A percentile compares a stretch with the other conserved stretches of the same genome.
These are phyloP conservation scores for Pseudohalonectria lignicola DNA, from an alignment of 2,329 filamentous ascomycete genomes.

Conservation along the genomic window DNA sequence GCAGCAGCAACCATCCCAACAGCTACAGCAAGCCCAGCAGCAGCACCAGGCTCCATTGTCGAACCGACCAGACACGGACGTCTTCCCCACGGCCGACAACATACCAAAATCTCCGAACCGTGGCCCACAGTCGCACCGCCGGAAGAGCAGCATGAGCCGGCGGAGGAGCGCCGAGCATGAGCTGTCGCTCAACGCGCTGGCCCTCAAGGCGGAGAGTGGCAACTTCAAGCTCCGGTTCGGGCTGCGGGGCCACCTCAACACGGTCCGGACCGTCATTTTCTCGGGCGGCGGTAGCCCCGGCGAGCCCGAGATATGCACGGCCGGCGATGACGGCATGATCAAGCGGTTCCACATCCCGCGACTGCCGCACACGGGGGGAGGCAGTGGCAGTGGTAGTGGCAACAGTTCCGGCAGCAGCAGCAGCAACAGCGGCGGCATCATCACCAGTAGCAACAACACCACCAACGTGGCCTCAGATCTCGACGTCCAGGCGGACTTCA, in stretches of 20 bases:
- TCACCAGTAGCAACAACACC: too few relatives aligned
- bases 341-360: conserved; percentile 95
- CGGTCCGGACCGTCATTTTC: conserved; percentile 90
- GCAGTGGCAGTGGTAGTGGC: too few relatives aligned
- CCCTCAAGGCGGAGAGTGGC: conserved; percentile 54
- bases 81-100: conserved; percentile 74
- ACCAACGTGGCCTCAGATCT: conserved; percentile 56
- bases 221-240: conserved; percentile 92
- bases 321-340: conserved; percentile 88
- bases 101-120: conserved; percentile 71
- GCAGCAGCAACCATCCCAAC: conserved; percentile 14
- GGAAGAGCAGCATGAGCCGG: conserved; percentile 70
- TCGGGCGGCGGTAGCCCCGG: conserved; percentile 91
- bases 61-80: conserved; percentile 74
- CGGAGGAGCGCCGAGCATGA: conserved; percentile 61
- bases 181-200: conserved; percentile 34
- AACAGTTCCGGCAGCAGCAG: too few relatives aligned
- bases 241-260: conserved; percentile 83
- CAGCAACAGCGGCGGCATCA: too few relatives aligned
- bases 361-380: conserved; percentile 44
- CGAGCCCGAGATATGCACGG: conserved; percentile 94
- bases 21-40: conserved; percentile 26
- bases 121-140: conserved; percentile 56
- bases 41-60: conserved; percentile 33
- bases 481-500: conserved; percentile 89